Base-by-base conservation (phyloP, 345 rosid species). In the Camelina sativa region DNA sequence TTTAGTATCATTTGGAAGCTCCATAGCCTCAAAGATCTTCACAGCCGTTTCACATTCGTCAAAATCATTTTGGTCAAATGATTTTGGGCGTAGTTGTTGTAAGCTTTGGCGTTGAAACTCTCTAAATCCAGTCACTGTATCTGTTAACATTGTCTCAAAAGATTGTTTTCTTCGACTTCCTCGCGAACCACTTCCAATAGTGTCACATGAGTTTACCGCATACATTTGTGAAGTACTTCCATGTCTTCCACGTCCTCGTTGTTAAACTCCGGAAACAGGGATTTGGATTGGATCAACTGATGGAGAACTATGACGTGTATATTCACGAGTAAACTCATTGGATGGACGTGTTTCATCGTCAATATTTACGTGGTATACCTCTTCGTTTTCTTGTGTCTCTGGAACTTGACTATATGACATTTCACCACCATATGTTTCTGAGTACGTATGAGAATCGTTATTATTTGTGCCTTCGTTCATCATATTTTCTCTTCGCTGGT, bases 81-180 rank as follows among this genome's bases (percentile, higher is more conserved):
- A 2, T 47, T 11, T 3, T 30, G 40, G 28, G 6, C 16, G 7
- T 11, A 61, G 8, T 12, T 61, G 32, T 20, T 23, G 2, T 6
- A 40, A 7, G 47, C 19, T 64, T 64, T 64, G 56, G 11, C 56
- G 28, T 47, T 64, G 43, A 2, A 63, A 44, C 54, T 65, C 57
- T 5, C 11, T 6, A 50, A 65, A 65, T 2, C 32, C 22, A 28
- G 6, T 16, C 10, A 46, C 46, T 7, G 19, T 62, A 22, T 62
- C 0, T 58, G 10, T 37, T 11, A 35, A 4, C 10, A 6, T 37
- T 25, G 11, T 62, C 20, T 43, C 38, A 15, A 25, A 63, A 2
- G 15, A 63, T 5, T 61, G 11, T 13, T 10, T 54, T 7, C 2
- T 23, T 5, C 4, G 59, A 54, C 8, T 8, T 11, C 9, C n/a